Evolutionary conservation across 2,329 filamentous ascomycete genomes (phyloP), one percentile per base, ranked within the genome.

Genomic region (Pseudogymnoascus sp.): DNA sequence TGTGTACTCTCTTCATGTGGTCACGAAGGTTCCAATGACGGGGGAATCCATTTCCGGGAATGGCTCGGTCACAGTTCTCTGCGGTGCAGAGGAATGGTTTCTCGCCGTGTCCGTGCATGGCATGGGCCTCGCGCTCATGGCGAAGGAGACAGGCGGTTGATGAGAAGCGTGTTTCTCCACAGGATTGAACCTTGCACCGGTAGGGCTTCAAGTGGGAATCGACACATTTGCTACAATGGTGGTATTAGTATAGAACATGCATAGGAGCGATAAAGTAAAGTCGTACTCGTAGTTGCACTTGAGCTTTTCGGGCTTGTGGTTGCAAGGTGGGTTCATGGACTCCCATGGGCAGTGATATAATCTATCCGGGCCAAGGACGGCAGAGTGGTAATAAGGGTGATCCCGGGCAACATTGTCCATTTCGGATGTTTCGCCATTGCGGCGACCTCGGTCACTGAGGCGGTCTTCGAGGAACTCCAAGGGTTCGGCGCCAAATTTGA

Each of bases 201-300:
- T 97, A 97, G 14, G 93, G 93, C 82, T 95, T 96, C 71, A 97
- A 76, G 77, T 97, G 93, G 28, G 93, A 97, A 76, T 97, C 93
- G 67, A 97, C 86, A 70, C 94, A 96, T 82, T 97, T 97, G 82
- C 92, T 96, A 72, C 57, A 59, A 30, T 54, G 58, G 63, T 57
- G 38, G 64, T 47, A 61, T 71, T 68, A 71, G 69, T 65, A 61
- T 64, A 64, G 59, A 54, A 41, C 37, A 22, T 22, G 60, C 18
- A 35, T 30, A 61, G 58, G 18, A 37, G 20, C 28, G 28, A 25
- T 37, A 60, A 43, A 18, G 38, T 34, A 16, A 63, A 57, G 37
- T 47, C 90, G 83, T 87, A 96, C 92, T 97, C 92, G 73, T 97
- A 97, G 77, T 96, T 96, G 86, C 93, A 97, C 84, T 97, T 97